Evolutionary conservation across 2,329 filamentous ascomycete genomes (phyloP).

Genomic region (Apiospora hydei): DNA sequence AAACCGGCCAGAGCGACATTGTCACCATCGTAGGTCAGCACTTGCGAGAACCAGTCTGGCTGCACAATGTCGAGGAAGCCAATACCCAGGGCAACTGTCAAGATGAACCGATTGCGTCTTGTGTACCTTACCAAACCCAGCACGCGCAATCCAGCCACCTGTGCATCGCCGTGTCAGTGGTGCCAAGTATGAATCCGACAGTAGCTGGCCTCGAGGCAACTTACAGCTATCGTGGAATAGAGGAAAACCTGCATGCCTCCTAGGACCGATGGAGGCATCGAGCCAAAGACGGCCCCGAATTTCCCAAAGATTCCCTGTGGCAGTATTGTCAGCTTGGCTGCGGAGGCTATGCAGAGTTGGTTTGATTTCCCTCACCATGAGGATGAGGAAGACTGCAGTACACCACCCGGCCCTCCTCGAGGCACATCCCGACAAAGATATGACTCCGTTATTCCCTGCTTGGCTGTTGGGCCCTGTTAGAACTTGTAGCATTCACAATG

Average conservation of each 20-base stretch:
- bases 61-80: conserved; percentile 59
- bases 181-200: background rate
- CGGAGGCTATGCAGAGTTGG: background rate
- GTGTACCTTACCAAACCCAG: conserved; percentile 69
- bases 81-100: conserved; percentile 66
- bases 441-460: conserved; percentile 75
- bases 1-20: conserved; percentile 48
- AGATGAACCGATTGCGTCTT: conserved; percentile 70
- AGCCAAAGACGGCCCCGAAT: conserved; percentile 71
- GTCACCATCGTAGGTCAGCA: conserved; percentile 45
- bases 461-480: conserved; percentile 51
- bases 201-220: background rate
- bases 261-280: conserved; percentile 63
- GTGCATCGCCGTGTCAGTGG: background rate
- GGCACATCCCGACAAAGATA: conserved; percentile 71
- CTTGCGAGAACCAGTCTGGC: conserved; percentile 47
- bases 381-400: conserved; percentile 68
- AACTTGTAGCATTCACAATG: background rate
- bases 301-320: conserved; percentile 69
- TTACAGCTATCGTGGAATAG: conserved; percentile 69
- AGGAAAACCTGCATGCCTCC: conserved; percentile 67
- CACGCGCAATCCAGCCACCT: conserved; percentile 66
- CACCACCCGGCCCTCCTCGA: conserved; percentile 73
- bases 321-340: background rate
- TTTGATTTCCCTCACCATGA: conserved; percentile 51